phyloP scores from a whole-genome alignment of 2,329 filamentous ascomycete genomes.

The Rhinocladiella mackenziei region DNA sequence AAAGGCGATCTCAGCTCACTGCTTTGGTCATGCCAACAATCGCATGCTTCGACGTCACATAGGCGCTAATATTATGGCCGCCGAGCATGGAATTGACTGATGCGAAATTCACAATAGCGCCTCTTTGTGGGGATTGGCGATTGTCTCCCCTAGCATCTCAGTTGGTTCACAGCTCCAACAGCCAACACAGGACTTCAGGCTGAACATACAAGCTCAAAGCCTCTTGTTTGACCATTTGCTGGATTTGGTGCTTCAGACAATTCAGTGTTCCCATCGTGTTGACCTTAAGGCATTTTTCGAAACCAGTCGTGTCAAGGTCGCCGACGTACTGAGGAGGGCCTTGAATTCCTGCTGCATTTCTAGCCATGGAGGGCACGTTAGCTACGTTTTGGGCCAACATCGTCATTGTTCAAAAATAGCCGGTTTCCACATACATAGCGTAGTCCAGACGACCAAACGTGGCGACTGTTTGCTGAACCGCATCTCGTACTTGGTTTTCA shows the following conservation, averaged over 20 bases:
- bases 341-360: conserved; percentile 52
- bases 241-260: conserved; percentile 60
- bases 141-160: no score
- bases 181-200: conserved; percentile 6
- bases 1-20: conserved; percentile 29
- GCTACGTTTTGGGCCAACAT: not conserved
- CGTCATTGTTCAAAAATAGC: not conserved
- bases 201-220: not conserved
- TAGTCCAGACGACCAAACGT: conserved; percentile 54
- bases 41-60: conserved; percentile 54
- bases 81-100: conserved; percentile 40
- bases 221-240: conserved; percentile 42
- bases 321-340: conserved; percentile 44
- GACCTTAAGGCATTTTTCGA: conserved; percentile 48
- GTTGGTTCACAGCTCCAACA: conserved; percentile 33
- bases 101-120: conserved; percentile 44
- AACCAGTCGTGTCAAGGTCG: conserved; percentile 47
- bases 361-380: not conserved
- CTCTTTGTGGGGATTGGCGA: no score
- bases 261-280: conserved; percentile 56
- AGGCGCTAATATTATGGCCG: conserved; percentile 41
- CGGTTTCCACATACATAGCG: conserved; percentile 36
- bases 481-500: not conserved
- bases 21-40: conserved; percentile 51
- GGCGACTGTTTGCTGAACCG: conserved; percentile 33